Percentiles rank a stretch among this genome's conserved stretches.
These are phyloP conservation scores for Colletotrichum abscissum DNA, from an alignment of 2,329 filamentous ascomycete species.

Conservation along the genomic window DNA sequence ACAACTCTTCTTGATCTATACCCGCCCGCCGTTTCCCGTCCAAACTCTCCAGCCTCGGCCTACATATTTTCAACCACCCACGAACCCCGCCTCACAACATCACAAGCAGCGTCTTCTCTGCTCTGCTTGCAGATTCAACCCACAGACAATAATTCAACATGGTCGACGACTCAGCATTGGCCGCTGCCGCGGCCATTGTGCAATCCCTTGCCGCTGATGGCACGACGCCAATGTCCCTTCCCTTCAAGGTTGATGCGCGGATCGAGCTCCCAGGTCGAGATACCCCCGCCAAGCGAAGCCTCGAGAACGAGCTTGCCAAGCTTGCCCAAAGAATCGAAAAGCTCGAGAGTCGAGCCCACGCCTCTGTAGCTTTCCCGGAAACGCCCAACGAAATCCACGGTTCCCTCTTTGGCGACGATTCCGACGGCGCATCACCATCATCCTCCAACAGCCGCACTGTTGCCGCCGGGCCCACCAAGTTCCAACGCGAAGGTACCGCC, in stretches of 20 bases:
- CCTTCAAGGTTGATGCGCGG: slow-evolving; percentile 55
- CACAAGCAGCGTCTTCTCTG: not conserved
- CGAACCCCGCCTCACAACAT: not conserved
- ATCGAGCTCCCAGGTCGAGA: slow-evolving; percentile 83
- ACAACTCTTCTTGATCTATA: slow-evolving; percentile 31
- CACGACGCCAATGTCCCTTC: slow-evolving; percentile 50
- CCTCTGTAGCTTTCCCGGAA: slow-evolving; percentile 75
- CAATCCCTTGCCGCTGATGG: slow-evolving; percentile 61
- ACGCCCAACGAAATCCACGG: slow-evolving; percentile 82
- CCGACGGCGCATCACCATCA: slow-evolving; percentile 56
- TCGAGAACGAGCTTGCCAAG: slow-evolving; percentile 86
- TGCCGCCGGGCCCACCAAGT: slow-evolving; percentile 20
- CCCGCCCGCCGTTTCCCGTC: slow-evolving; percentile 18
- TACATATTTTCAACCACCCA: not conserved
- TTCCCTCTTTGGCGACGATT: slow-evolving; percentile 71
- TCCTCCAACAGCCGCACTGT: slow-evolving; percentile 53
- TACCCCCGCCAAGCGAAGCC: slow-evolving; percentile 77
- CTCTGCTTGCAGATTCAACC: slow-evolving; percentile 8
- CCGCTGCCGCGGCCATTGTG: slow-evolving; percentile 64
- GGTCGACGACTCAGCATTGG: slow-evolving; percentile 67
- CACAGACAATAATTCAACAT: slow-evolving; percentile 45
- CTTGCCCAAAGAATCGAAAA: slow-evolving; percentile 82
- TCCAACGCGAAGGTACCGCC: slow-evolving; percentile 38
- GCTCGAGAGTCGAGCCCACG: slow-evolving; percentile 81
- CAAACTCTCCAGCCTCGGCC: slow-evolving; percentile 8